Evolutionary conservation across 2,329 filamentous ascomycete genomes (phyloP), one percentile per base, ranked within the genome.

Genomic region (Penicillium crustosum): DNA sequence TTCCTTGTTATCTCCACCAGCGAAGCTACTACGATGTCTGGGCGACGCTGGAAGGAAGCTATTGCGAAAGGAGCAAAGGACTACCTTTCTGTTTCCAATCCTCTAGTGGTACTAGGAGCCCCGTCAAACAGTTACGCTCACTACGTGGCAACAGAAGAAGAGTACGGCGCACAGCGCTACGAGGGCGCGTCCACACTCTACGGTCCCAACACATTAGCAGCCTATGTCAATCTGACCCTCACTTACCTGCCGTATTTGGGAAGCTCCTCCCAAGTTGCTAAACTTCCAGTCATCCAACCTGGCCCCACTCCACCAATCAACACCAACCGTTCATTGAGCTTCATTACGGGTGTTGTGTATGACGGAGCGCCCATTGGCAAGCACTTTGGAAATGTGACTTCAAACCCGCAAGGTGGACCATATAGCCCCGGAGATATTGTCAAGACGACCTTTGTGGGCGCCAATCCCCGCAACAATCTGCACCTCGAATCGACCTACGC

Each of bases 171-270:
- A 45, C 93, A 97, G 77, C 88, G 93, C 10, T 97, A 97, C 75
- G 93, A 97, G 77, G 93, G 93, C n/a, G 93, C 91, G 0, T 93
- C 89, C 7, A 97, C 93, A 0, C 84, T 97, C 2, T 94, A 90
- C 72, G 93, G 93, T 0, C 89, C 84, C 2, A 86, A 92, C 73
- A 90, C 91, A 0, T 82, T 97, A 12, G 85, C 89, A 36, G 93
- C 92, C 0, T 94, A 94, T 77, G 90, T 97, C 77, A 93, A 95
- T 73, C 81, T 93, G 43, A 93, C 91, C 0, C 79, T 92, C n/a
- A 83, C 81, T 0, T 86, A 89, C 71, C 83, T 94, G 4, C 82
- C 81, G 17, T 88, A 88, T 71, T 83, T 95, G 4, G 79, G 80
- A 12, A 77, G 78, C 54, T 78, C 78, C 74, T 59, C 68, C 0